Evolutionary conservation across 2,329 filamentous ascomycete genomes (phyloP), one percentile per base, ranked within the genome.

Genomic region (Colletotrichum musicola): DNA sequence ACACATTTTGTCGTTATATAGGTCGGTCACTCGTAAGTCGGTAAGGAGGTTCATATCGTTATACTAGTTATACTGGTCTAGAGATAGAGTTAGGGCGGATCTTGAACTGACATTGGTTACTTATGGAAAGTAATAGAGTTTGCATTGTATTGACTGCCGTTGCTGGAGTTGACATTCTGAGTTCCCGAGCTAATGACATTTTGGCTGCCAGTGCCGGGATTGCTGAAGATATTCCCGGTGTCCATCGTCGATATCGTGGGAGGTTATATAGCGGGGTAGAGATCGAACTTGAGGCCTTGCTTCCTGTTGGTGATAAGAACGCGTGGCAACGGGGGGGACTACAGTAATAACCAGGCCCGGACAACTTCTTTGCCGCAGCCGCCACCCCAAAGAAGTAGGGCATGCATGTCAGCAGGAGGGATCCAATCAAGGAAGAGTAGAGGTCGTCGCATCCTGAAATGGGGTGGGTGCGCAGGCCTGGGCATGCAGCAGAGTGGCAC

Each of bases 351-450:
- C 40, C 40, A 44, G 40, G 40, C 40, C 40, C 40, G 40, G 40
- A 14, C 40, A 44, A 6, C n/a, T 44, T 14, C 40, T 47, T 47
- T 47, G 7, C 44, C 44, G 44, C n/a, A 47, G 44, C 44, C 44
- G n/a, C 14, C 44, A 47, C 44, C 44, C 44, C 3, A 47, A 47
- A 47, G 44, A 47, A 47, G 44, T 47, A 47, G 44, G 44, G 44
- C 16, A 47, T 47, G 7, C 44, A 47, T 47, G 44, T 47, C 44
- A 47, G 44, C 44, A 47, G 44, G 44, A 47, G 44, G 44, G 44
- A 42, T 47, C 44, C 44, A 47, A 47, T 47, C 44, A 47, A 47
- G 44, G 44, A 47, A 10, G 44, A 47, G 44, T 47, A 47, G 44
- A 47, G 44, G 44, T 47, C n/a, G n/a, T 47, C 7, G 44, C 44